Percentiles rank a stretch among this genome's conserved stretches.
These are phyloP conservation scores for Metarhizium album DNA, from an alignment of 2,329 filamentous ascomycete genomes.

Conservation along the genomic window DNA sequence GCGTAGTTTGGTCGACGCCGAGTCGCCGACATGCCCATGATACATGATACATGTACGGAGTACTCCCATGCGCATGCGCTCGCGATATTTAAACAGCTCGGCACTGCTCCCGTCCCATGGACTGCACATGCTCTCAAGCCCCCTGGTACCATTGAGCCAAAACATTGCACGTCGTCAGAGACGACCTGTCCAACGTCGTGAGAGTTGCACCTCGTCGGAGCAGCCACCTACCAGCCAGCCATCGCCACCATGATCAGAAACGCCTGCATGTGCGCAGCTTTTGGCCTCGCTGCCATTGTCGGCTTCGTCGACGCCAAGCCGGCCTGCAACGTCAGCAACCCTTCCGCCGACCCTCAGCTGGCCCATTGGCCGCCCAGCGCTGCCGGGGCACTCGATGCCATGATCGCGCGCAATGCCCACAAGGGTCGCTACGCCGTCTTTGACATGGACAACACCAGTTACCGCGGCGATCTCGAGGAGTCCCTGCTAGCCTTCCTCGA, in stretches of 20 bases:
- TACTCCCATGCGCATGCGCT: no score
- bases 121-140: no score
- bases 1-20: no score
- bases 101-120: no score
- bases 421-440: conserved; percentile 28
- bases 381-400: conserved; percentile 22
- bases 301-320: not conserved
- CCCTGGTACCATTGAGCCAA: no score
- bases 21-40: no score
- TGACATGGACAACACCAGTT: conserved; percentile 36
- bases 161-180: no score
- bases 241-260: not conserved
- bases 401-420: conserved; percentile 28
- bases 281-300: not conserved
- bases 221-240: not conserved
- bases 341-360: not conserved
- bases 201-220: not conserved
- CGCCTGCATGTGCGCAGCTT: not conserved
- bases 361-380: conserved; percentile 26
- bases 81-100: no score
- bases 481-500: conserved; percentile 32
- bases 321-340: not conserved
- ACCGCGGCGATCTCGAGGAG: conserved; percentile 31
- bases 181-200: no score
- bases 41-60: no score